phyloP scores from a whole-genome alignment of 345 rosid genomes.

The Camelina sativa region DNA sequence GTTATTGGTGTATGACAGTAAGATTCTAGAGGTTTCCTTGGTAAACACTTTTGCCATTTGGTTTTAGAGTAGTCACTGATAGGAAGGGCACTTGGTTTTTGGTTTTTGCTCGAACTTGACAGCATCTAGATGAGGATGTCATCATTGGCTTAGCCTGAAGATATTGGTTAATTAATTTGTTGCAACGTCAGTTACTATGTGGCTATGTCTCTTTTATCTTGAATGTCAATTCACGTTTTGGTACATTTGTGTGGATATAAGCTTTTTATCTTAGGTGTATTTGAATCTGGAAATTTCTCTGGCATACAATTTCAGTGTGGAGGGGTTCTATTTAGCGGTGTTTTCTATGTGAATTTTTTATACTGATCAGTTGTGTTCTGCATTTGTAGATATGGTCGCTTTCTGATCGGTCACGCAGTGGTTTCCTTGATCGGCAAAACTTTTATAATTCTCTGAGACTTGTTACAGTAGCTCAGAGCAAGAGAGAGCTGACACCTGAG shows the following conservation, averaged over 20 bases:
- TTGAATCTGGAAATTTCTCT: slow-evolving; percentile 6
- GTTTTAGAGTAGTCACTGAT: slow-evolving; percentile 5
- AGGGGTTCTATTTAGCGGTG: background rate
- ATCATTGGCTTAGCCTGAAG: background rate
- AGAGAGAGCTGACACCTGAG: slow-evolving; percentile 89
- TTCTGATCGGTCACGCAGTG: slow-evolving; percentile 77
- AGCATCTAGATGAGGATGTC: background rate
- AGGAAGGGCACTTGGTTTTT: background rate
- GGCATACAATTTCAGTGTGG: slow-evolving; percentile 12
- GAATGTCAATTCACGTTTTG: background rate
- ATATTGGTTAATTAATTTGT: background rate
- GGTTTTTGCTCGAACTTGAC: slow-evolving; percentile 25
- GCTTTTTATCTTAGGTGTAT: slow-evolving; percentile 1
- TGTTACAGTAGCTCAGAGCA: slow-evolving; percentile 97
- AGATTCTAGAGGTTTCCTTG: background rate
- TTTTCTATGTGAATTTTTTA: background rate
- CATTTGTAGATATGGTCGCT: slow-evolving; percentile 77
- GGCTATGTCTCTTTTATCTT: slow-evolving; percentile 7
- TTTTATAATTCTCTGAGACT: slow-evolving; percentile 89
- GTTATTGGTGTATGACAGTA: slow-evolving; percentile 11
- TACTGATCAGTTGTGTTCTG: slow-evolving; percentile 32
- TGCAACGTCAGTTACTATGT: background rate
- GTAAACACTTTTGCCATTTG: background rate
- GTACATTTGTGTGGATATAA: slow-evolving; percentile 19
- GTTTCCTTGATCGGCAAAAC: slow-evolving; percentile 85